Percentiles rank a stretch among this genome's conserved stretches.
phyloP scores from a whole-genome alignment of 2,329 filamentous ascomycete genomes.

The Chaetomiaceae sp. region DNA sequence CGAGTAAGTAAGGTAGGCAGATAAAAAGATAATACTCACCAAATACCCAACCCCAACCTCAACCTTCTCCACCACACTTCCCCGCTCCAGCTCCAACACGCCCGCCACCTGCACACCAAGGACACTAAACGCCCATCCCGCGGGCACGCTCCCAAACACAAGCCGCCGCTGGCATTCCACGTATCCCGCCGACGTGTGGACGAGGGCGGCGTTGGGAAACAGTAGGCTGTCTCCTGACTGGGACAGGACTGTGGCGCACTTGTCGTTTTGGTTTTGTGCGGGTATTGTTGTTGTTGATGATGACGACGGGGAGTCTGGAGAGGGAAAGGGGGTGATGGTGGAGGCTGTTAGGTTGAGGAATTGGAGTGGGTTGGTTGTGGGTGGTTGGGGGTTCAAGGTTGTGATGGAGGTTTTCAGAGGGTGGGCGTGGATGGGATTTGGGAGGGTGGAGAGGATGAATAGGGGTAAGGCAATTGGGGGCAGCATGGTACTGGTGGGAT shows the following conservation, averaged over 20 bases:
- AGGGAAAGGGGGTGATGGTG: too few species aligned
- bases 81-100: not conserved
- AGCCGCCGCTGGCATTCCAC: not conserved
- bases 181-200: not conserved
- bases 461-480: too few species aligned
- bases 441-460: too few species aligned
- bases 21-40: not conserved
- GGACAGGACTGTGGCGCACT: not conserved
- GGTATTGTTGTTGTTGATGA: too few species aligned
- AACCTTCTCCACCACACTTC: not conserved
- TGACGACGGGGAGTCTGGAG: too few species aligned
- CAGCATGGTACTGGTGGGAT: too few species aligned
- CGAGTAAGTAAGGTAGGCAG: not conserved
- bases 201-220: conserved; percentile 2
- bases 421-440: too few species aligned
- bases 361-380: too few species aligned
- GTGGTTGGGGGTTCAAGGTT: too few species aligned
- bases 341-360: too few species aligned
- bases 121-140: not conserved
- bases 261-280: too few species aligned
- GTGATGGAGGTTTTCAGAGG: too few species aligned
- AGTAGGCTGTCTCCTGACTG: not conserved
- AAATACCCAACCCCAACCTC: conserved; percentile 6
- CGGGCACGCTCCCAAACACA: not conserved
- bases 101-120: not conserved